phyloP scores from a whole-genome alignment of 2,329 filamentous ascomycete genomes.

The Fusarium buharicum region DNA sequence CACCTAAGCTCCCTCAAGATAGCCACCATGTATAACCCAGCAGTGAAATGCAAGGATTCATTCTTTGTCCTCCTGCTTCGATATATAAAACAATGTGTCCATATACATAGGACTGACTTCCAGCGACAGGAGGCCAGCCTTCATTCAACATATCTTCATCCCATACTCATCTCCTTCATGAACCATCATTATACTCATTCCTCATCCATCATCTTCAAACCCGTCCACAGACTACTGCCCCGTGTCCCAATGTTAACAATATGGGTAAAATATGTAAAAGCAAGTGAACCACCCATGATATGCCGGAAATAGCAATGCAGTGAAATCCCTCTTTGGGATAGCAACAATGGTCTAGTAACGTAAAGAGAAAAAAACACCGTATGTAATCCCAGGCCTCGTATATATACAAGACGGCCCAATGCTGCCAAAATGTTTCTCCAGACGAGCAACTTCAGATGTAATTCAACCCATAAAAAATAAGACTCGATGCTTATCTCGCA shows the following conservation, averaged over 20 bases:
- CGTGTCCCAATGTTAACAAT: conserved; percentile 15
- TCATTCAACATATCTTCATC: conserved; percentile 16
- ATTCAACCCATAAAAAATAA: conserved; percentile 23
- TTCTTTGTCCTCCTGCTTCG: conserved; percentile 27
- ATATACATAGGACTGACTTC: conserved; percentile 19
- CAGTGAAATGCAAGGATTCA: conserved; percentile 27
- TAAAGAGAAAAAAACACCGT: conserved; percentile 25
- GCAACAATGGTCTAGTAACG: conserved; percentile 40
- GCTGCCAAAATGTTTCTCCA: conserved; percentile 35
- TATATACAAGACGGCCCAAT: conserved; percentile 17
- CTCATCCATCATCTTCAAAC: conserved; percentile 32
- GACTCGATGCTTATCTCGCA: conserved; percentile 30
- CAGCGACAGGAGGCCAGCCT: conserved; percentile 9
- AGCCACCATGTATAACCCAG: conserved; percentile 10
- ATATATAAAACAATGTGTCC: conserved; percentile 22
- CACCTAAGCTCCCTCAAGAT: conserved; percentile 17
- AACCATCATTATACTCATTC: conserved; percentile 35
- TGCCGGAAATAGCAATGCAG: conserved; percentile 26
- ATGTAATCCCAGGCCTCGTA: conserved; percentile 20
- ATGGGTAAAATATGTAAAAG: conserved; percentile 15
- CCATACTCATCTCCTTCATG: conserved; percentile 15
- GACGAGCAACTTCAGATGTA: conserved; percentile 26
- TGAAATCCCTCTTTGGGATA: conserved; percentile 29
- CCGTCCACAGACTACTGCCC: conserved; percentile 12
- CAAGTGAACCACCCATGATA: conserved; percentile 37